Percentiles rank a stretch among this genome's conserved stretches.
These are phyloP conservation scores for Phytophthora sp. DNA, from an alignment of 352 stramenopile genomes.

Conservation along the genomic window DNA sequence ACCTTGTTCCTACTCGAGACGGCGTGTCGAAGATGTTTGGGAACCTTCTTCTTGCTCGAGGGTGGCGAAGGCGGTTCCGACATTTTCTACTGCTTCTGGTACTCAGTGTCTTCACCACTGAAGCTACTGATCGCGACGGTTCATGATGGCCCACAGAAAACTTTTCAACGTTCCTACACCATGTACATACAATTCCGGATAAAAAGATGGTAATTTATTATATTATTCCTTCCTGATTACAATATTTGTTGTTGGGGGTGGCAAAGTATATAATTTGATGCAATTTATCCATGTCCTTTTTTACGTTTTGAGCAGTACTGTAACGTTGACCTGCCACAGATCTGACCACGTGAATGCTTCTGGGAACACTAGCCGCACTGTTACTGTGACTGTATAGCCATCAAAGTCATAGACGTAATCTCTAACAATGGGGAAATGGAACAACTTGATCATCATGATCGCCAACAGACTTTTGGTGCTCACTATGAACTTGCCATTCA, in stretches of 20 bases:
- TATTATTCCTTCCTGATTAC: no score
- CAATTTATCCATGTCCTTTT: neutral
- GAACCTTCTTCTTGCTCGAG: slow-evolving; percentile 34
- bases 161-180: no score
- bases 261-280: neutral
- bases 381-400: slow-evolving; percentile 42
- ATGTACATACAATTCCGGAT: no score
- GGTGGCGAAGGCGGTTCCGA: slow-evolving; percentile 11
- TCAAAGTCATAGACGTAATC: slow-evolving; percentile 44
- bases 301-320: slow-evolving; percentile 21
- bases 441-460: slow-evolving; percentile 42
- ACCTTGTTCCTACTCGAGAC: slow-evolving; percentile 34
- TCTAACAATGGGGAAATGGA: slow-evolving; percentile 18
- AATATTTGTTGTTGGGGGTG: no score
- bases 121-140: slow-evolving; percentile 11
- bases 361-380: slow-evolving; percentile 32
- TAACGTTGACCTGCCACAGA: slow-evolving; percentile 34
- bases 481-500: slow-evolving; percentile 43
- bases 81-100: slow-evolving; percentile 20
- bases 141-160: no score
- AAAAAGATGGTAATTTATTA: no score
- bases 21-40: slow-evolving; percentile 47
- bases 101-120: slow-evolving; percentile 14
- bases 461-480: slow-evolving; percentile 35
- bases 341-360: slow-evolving; percentile 41